Conservation (phyloP, 352 stramenopile species). For the Pythium biforme region DNA sequence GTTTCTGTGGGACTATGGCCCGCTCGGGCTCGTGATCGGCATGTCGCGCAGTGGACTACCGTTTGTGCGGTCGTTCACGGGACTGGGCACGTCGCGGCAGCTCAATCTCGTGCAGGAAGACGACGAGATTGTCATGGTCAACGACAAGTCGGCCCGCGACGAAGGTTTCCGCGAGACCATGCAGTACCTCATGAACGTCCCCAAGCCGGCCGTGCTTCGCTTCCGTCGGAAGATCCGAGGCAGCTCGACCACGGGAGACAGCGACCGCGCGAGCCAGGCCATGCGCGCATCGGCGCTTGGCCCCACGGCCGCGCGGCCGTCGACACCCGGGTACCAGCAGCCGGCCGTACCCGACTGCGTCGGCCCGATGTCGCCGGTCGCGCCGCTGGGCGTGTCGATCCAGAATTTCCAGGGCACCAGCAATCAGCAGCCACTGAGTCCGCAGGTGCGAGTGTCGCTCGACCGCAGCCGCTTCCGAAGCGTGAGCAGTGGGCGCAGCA, state of each 20-base stretch:
- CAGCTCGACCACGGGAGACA: background rate
- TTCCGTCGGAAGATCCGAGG: constrained; percentile 43
- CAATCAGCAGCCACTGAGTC: constrained; percentile 2
- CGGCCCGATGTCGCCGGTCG: constrained; percentile 10
- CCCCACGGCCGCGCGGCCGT: background rate
- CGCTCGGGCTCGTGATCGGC: constrained; percentile 68
- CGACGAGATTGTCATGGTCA: constrained; percentile 84
- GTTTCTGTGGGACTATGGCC: constrained; percentile 81
- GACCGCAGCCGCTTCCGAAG: constrained; percentile 19
- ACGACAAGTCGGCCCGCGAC: constrained; percentile 47
- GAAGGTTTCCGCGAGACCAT: constrained; percentile 77
- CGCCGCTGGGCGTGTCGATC: constrained; percentile 1
- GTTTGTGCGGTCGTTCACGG: constrained; percentile 80
- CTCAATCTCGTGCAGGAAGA: constrained; percentile 65
- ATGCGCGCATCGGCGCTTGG: background rate
- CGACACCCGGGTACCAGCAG: constrained; percentile 7
- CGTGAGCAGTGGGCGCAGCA: constrained; percentile 9
- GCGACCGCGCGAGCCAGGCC: constrained; percentile 11
- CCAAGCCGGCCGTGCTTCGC: constrained; percentile 73
- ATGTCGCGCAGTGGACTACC: constrained; percentile 51
- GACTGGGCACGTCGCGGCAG: constrained; percentile 74
- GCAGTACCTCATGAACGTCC: constrained; percentile 84
- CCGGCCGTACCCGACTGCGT: constrained; percentile 14
- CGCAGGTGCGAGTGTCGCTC: constrained; percentile 19
- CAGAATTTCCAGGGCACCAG: background rate